A percentile compares a stretch with the other conserved stretches of the same genome.
phyloP scores from a whole-genome alignment of 148 eudicot species.

The Persicaria maculosa region DNA sequence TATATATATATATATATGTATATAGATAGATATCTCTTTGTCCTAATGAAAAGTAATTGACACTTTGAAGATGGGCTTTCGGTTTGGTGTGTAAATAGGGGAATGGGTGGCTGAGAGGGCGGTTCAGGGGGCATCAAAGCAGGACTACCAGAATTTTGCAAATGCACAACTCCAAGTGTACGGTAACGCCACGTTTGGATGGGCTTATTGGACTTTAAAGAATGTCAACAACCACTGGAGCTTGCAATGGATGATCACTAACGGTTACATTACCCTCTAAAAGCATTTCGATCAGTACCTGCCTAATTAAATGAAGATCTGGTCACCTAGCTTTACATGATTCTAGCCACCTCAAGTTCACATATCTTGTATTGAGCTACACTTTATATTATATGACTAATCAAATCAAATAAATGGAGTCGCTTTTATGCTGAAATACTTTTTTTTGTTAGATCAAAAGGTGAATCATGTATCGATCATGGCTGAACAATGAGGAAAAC shows the following conservation, averaged over 20 bases:
- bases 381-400: too few relatives aligned
- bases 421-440: too few relatives aligned
- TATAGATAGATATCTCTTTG: neutral
- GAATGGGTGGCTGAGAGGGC: constrained; percentile 70
- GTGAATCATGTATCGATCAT: too few relatives aligned
- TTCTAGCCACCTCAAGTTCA: neutral
- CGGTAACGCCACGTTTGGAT: constrained; percentile 61
- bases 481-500: too few relatives aligned
- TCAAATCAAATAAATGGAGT: neutral
- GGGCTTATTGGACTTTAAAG: constrained; percentile 69
- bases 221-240: constrained; percentile 37
- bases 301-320: neutral
- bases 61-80: neutral
- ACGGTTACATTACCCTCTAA: neutral
- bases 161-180: constrained; percentile 52
- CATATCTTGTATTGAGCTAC: neutral
- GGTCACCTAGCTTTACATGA: neutral
- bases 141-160: constrained; percentile 42
- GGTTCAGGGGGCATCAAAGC: constrained; percentile 27
- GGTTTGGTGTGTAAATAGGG: constrained; percentile 26
- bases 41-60: neutral
- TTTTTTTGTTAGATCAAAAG: too few relatives aligned
- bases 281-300: neutral
- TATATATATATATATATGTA: too few relatives aligned
- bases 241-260: constrained; percentile 18